Evolutionary conservation across 768 basidiomycete genomes (phyloP), one percentile per base, ranked within the genome.

Genomic region (Coprinopsis sp.): DNA sequence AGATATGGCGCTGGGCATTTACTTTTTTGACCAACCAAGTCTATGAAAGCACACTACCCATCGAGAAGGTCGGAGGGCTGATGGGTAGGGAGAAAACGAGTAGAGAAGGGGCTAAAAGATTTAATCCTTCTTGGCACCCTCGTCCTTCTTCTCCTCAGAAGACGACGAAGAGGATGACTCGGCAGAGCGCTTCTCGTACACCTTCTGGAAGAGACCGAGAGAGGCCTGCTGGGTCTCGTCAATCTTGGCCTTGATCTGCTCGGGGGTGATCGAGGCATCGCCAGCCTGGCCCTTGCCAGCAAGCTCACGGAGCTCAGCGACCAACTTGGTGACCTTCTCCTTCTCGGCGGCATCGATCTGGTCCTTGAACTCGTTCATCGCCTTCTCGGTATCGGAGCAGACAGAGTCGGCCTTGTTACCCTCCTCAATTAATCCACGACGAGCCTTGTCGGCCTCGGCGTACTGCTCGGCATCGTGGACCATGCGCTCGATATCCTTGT

Each of bases 401-500:
- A 97, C 85, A 6, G 91, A 93, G 65, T 97, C 94, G 37, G 91
- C 95, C 73, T 89, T 88, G 79, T 98, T 98, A 33, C 92, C 79
- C 64, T 94, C 90, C 74, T 99, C 96, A 54, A 99, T 98, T 47
- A 98, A 74, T 34, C 74, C 63, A 61, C 85, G 81, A 61, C 94
- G 86, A 38, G 76, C 76, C 74, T 95, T 94, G 72, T 99, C 96
- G 7, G 82, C 67, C 73, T 97, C 96, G 29, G 94, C 92, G 59
- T 81, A 94, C 63, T 90, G 76, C 72, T 99, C 96, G 43, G 95
- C 84, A 57, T 98, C 94, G 2, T 84, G 67, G 40, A 99, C 84
- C 96, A 99, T 99, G 60, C 82, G 82, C 73, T 96, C 92, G 51
- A 98, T 98, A 58, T 99, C 95, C 72, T 86, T 87, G 71, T 97